Percentiles rank a stretch among this genome's conserved stretches.
phyloP scores from a whole-genome alignment of 2,329 filamentous ascomycete species.

The Orbilia brochopaga region DNA sequence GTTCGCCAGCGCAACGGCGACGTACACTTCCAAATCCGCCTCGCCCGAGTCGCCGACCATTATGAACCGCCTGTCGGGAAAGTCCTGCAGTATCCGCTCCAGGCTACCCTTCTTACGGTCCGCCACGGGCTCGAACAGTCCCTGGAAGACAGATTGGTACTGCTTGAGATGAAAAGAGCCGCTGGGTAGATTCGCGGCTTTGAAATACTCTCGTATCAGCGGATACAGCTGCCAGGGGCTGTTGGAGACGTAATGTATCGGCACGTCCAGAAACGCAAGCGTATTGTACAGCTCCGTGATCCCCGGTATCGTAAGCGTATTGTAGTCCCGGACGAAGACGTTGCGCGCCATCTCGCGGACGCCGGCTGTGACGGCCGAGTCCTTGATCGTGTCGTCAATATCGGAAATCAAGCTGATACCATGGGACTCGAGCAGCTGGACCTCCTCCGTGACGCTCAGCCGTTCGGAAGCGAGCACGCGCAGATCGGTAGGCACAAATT shows the following conservation, averaged over 20 bases:
- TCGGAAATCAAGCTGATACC: constrained; percentile 95
- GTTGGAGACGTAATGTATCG: constrained; percentile 97
- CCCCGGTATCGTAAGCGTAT: constrained; percentile 80
- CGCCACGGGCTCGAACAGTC: constrained; percentile 95
- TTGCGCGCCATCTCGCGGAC: constrained; percentile 95
- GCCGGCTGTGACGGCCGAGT: constrained; percentile 85
- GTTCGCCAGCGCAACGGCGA: constrained; percentile 83
- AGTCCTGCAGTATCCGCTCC: constrained; percentile 84
- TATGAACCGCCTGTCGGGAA: constrained; percentile 86
- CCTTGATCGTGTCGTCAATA: constrained; percentile 96
- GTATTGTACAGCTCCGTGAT: constrained; percentile 87
- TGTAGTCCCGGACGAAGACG: constrained; percentile 86
- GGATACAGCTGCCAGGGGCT: constrained; percentile 98
- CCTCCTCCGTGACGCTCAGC: constrained; percentile 78
- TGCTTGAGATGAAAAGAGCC: constrained; percentile 96
- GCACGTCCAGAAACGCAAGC: constrained; percentile 79
- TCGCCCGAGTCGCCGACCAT: constrained; percentile 95
- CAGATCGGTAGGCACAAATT: constrained; percentile 89
- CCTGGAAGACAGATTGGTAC: constrained; percentile 95
- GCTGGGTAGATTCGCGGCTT: constrained; percentile 76
- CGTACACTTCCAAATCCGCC: constrained; percentile 95
- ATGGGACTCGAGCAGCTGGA: constrained; percentile 74
- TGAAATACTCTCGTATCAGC: constrained; percentile 79
- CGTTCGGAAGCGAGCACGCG: constrained; percentile 84
- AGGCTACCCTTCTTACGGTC: constrained; percentile 90